Conservation (phyloP, 805 yeast species). For the Spencermartinsiella europaea region DNA sequence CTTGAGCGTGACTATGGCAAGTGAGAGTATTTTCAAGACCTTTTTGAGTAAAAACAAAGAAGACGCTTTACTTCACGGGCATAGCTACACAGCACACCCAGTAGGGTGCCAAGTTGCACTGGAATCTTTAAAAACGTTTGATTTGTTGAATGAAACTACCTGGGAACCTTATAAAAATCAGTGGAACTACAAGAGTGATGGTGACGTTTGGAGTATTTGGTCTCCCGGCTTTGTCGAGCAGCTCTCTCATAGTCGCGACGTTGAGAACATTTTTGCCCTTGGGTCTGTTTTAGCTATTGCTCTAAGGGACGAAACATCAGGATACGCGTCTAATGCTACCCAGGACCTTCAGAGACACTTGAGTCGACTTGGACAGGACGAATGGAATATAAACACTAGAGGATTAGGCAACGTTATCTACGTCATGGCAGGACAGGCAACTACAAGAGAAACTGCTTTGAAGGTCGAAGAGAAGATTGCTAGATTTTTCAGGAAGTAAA, state of each 20-base stretch:
- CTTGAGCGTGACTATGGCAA: slow-evolving; percentile 22
- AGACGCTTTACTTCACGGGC: slow-evolving; percentile 27
- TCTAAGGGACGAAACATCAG: slow-evolving; percentile 15
- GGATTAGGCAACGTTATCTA: slow-evolving; percentile 25
- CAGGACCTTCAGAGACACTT: slow-evolving; percentile 10
- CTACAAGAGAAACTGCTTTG: slow-evolving; percentile 1
- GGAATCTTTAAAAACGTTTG: slow-evolving; percentile 14
- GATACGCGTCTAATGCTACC: slow-evolving; percentile 20
- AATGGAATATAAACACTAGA: slow-evolving; percentile 22
- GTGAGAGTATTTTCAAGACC: slow-evolving; percentile 21
- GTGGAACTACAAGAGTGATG: neutral
- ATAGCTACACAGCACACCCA: slow-evolving; percentile 27
- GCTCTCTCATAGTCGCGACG: slow-evolving; percentile 12
- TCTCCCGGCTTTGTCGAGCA: slow-evolving; percentile 16
- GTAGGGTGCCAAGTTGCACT: slow-evolving; percentile 25
- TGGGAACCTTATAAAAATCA: slow-evolving; percentile 15
- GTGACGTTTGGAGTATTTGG: slow-evolving; percentile 20
- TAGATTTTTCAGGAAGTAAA: too few relatives aligned
- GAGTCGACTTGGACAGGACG: slow-evolving; percentile 6
- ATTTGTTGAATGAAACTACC: slow-evolving; percentile 7
- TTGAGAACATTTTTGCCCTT: slow-evolving; percentile 19
- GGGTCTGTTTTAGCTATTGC: slow-evolving; percentile 22
- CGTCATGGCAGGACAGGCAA: slow-evolving; percentile 17
- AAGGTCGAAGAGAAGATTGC: slow-evolving; percentile 6
- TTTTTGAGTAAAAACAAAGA: slow-evolving; percentile 21